Evolutionary conservation across 2,329 filamentous ascomycete species (phyloP).

Genomic region (Aspergillus quadricinctus): DNA sequence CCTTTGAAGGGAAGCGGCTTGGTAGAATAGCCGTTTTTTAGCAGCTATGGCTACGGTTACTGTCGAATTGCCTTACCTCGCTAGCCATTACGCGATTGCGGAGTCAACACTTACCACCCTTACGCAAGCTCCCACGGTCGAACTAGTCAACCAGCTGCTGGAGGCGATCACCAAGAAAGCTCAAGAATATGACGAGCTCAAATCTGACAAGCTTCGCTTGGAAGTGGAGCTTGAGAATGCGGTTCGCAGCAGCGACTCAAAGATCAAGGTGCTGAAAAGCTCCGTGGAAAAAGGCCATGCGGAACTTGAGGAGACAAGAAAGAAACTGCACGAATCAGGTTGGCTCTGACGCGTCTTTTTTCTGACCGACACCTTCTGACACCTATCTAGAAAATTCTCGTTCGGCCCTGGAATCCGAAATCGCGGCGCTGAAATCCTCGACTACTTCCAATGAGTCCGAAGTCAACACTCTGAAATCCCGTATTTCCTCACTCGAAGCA

Average conservation of each 20-base stretch:
- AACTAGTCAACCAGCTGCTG: conserved; percentile 72
- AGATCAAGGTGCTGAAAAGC: conserved; percentile 74
- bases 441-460: conserved; percentile 63
- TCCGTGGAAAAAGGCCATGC: conserved; percentile 78
- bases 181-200: conserved; percentile 74
- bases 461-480: conserved; percentile 70
- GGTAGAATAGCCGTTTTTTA: conserved; percentile 12
- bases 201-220: conserved; percentile 79
- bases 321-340: conserved; percentile 82
- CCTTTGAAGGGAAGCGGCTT: conserved; percentile 7
- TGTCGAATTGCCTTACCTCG: conserved; percentile 56
- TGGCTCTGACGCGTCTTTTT: conserved; percentile 15
- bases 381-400: conserved; percentile 63
- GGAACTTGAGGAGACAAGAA: conserved; percentile 75
- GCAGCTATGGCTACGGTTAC: conserved; percentile 51
- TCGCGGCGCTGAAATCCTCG: conserved; percentile 72
- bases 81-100: conserved; percentile 55
- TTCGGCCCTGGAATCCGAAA: conserved; percentile 72
- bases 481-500: conserved; percentile 80
- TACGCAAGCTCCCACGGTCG: conserved; percentile 61
- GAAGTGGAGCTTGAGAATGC: conserved; percentile 93
- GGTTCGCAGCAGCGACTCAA: conserved; percentile 75
- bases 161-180: conserved; percentile 72
- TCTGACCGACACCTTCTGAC: conserved; percentile 14
- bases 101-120: conserved; percentile 54